These are phyloP conservation scores for Symbiodinium natans DNA, from an alignment of 73 alveolate species.

Conservation along the genomic window DNA sequence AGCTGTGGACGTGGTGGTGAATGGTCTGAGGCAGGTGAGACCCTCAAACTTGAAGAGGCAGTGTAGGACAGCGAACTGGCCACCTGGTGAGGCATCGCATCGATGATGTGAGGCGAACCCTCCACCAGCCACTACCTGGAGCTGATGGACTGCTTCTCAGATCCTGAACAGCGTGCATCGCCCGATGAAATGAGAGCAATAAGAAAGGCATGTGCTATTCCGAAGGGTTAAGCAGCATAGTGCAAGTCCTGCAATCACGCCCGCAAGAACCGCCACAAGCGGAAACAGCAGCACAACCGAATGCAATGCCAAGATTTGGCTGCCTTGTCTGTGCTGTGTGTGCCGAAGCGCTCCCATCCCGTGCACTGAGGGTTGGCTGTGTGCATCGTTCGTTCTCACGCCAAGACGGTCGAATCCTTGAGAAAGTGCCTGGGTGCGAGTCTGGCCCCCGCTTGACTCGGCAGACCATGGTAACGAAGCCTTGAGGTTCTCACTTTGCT, in stretches of 20 bases:
- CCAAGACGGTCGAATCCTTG: background rate
- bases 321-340: too few relatives aligned
- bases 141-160: background rate
- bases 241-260: too few relatives aligned
- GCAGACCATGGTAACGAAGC: background rate
- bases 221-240: too few relatives aligned
- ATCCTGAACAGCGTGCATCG: too few relatives aligned
- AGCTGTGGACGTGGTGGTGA: constrained; percentile 9
- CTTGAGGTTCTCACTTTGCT: background rate
- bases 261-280: too few relatives aligned
- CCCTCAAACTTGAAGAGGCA: background rate
- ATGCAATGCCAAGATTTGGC: too few relatives aligned
- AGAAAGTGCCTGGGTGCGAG: too few relatives aligned
- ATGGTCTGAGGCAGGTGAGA: background rate
- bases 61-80: too few relatives aligned
- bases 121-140: background rate
- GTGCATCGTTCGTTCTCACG: background rate
- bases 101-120: background rate
- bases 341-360: too few relatives aligned
- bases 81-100: background rate
- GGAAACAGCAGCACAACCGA: too few relatives aligned
- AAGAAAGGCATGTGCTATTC: background rate
- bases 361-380: background rate
- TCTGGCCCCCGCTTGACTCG: background rate
- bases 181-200: too few relatives aligned